Evolutionary conservation across 1,139 yeast species (phyloP), one percentile per base, ranked within the genome.

Genomic region (Candida buenavistaensis): DNA sequence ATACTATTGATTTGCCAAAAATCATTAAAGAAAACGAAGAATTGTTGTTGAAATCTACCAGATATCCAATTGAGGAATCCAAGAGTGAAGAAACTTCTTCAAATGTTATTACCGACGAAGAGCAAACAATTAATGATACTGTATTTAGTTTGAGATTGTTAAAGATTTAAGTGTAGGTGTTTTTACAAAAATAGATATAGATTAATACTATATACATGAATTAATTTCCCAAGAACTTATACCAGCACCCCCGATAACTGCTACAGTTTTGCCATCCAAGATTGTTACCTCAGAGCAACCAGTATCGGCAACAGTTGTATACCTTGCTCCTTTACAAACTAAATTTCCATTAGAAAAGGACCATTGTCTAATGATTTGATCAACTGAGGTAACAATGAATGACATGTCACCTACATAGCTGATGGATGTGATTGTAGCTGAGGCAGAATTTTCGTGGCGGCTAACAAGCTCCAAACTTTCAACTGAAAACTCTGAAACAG

Each of bases 271-370:
- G 7, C 53, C 56, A 2, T 47, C 55, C n/a, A 58, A 44, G 0
- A 33, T 28, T 1, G 68, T 49, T 1, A 69, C 46, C 35, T 70
- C 83, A 28, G 78, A 57, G 37, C 89, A 80, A 0, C 96, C 97
- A 0, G 96, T 86, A 52, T 92, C 98, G 0, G 97, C 95, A 23
- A 89, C 77, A 0, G 96, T 82, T 2, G 96, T 86, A 55, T 83
- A 86, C 33, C 56, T 57, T 1, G 73, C 65, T 4, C 71, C 67
- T 1, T 55, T 14, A 32, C 80, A 59, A 1, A 33, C 36, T 26
- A 85, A 52, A 2, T 41, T 48, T 0, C 55, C 57, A 1, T 48
- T 47, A 0, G 45, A 30, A 19, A 68, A 53, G 5, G 62, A 51
- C 97, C 97, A 90, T 7, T 72, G 40, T 37, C 83, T 70, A 1